Evolutionary conservation across 2,329 filamentous ascomycete species (phyloP), one percentile per base, ranked within the genome.

Genomic region (Pseudogymnoascus pannorum): DNA sequence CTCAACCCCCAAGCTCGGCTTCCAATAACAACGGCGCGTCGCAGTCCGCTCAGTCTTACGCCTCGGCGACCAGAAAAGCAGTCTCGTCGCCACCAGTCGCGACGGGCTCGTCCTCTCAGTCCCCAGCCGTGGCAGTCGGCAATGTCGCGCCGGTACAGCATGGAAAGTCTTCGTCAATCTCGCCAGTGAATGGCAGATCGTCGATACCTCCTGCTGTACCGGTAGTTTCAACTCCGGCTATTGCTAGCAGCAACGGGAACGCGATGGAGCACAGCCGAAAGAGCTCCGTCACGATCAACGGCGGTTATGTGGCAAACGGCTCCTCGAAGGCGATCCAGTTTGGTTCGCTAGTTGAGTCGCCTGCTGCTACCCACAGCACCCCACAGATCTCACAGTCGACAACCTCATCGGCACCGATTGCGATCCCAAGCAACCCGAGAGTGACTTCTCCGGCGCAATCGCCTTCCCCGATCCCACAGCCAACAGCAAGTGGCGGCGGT

Each of bases 401-500:
- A 75, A 14, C 48, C 24, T 54, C 48, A 2, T 77, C 83, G 66
- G 81, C 79, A 36, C 83, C 81, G 63, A 87, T 83, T 67, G 79
- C 78, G 75, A 91, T 84, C 75, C 86, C 85, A 78, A 72, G 79
- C 75, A 87, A 89, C 71, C 88, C 88, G 64, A 85, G 89, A 69
- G 83, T 93, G 59, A 86, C 87, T 57, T 96, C 92, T 51, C 94
- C 94, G 5, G 87, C 89, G 57, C 87, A 89, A 68, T 97, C 93
- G 51, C 94, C 94, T 3, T 93, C 91, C 42, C 94, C 94, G 4
- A 97, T 97, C 68, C 93, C 94, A 31, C 90, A 93, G 75, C 91
- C 92, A 59, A 85, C 88, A 60, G 87, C 87, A 33, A 89, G 87
- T 70, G 94, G 92, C 71, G 91, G 92, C 68, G 91, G 87, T 61